Evolutionary conservation across 768 basidiomycete genomes (phyloP).

Genomic region (Amanita phalloides): DNA sequence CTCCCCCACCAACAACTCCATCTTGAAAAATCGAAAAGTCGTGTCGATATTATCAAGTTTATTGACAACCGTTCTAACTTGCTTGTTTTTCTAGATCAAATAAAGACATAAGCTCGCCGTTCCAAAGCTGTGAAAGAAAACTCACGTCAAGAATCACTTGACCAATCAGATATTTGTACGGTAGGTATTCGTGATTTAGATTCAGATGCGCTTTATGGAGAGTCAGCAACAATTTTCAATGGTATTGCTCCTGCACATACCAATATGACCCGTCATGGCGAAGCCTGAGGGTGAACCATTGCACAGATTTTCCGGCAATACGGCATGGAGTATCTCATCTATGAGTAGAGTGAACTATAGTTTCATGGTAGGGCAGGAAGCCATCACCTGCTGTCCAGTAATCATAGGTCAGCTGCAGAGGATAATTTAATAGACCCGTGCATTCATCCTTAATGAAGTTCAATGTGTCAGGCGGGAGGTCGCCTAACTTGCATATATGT

Average conservation of each 20-base stretch:
- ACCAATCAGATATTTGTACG: slow-evolving; percentile 86
- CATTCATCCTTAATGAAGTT: slow-evolving; percentile 47
- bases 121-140: slow-evolving; percentile 3
- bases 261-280: slow-evolving; percentile 85
- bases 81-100: slow-evolving; percentile 67
- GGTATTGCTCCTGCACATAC: slow-evolving; percentile 28
- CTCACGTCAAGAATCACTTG: slow-evolving; percentile 86
- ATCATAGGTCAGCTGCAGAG: slow-evolving; percentile 64
- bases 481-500: slow-evolving; percentile 45
- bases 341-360: background rate
- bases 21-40: slow-evolving; percentile 86
- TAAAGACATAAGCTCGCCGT: background rate
- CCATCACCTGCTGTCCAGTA: slow-evolving; percentile 77
- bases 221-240: background rate
- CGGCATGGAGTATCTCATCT: slow-evolving; percentile 80
- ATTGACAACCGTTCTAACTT: slow-evolving; percentile 85
- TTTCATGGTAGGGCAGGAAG: background rate
- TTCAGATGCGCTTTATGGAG: slow-evolving; percentile 75
- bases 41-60: slow-evolving; percentile 82
- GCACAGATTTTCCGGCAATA: slow-evolving; percentile 70
- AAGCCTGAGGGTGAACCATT: slow-evolving; percentile 82
- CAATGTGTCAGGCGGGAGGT: slow-evolving; percentile 45
- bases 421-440: slow-evolving; percentile 45
- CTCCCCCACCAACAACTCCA: slow-evolving; percentile 94
- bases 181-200: slow-evolving; percentile 80